Percentiles rank a stretch among this genome's conserved stretches.
These are phyloP conservation scores for Arthrobotrys conoides DNA, from an alignment of 2,329 filamentous ascomycete species.

Conservation along the genomic window DNA sequence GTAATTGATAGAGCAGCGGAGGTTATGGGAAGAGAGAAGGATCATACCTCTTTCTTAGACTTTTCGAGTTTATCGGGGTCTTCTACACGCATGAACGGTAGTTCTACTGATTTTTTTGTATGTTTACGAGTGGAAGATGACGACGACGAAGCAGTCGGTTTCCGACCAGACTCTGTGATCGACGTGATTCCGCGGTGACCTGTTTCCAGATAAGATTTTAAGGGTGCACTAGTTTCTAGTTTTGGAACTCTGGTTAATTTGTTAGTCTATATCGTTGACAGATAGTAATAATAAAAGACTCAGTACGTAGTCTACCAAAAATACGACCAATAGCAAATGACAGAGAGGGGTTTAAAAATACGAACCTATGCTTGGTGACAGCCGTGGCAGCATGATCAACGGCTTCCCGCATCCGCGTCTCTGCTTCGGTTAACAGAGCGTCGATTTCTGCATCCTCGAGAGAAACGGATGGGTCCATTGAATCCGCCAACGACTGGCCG, in stretches of 20 bases:
- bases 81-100: conserved; percentile 56
- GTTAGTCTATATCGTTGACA: conserved; percentile 11
- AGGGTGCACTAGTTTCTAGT: conserved; percentile 39
- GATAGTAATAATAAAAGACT: not conserved
- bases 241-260: conserved; percentile 34
- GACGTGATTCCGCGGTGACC: conserved; percentile 39
- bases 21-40: not conserved
- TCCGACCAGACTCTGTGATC: conserved; percentile 45
- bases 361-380: conserved; percentile 49
- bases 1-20: not conserved
- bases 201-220: conserved; percentile 48
- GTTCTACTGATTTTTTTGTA: conserved; percentile 38
- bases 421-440: conserved; percentile 67
- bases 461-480: conserved; percentile 60
- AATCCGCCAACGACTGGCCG: conserved; percentile 44
- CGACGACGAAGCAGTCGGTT: conserved; percentile 31
- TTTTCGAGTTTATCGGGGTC: conserved; percentile 54
- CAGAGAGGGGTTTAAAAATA: not conserved
- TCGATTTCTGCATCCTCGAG: conserved; percentile 67
- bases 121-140: not conserved
- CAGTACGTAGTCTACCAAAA: conserved; percentile 14
- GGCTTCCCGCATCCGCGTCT: conserved; percentile 66
- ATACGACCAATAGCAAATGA: not conserved
- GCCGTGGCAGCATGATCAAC: conserved; percentile 33
- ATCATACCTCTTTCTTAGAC: conserved; percentile 56